These are phyloP conservation scores for Turritis glabra DNA, from an alignment of 345 rosid genomes.

Conservation along the genomic window DNA sequence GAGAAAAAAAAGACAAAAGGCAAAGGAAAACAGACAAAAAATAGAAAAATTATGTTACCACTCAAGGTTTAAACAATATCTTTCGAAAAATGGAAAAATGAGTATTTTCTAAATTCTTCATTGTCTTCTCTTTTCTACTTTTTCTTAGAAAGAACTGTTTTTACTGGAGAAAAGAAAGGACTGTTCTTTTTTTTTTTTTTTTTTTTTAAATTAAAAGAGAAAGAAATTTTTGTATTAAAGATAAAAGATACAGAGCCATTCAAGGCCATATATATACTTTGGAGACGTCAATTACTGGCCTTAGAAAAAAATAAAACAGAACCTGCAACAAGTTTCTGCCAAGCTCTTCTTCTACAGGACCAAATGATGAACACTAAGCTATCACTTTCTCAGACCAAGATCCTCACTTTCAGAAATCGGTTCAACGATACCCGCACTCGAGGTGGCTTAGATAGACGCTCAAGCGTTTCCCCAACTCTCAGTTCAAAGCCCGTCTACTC, in stretches of 20 bases:
- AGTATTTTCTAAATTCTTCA: background rate
- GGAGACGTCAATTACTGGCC: slow-evolving; percentile 18
- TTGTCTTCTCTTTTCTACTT: background rate
- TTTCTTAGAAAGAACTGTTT: background rate
- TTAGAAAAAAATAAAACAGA: slow-evolving; percentile 20
- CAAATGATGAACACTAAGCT: slow-evolving; percentile 35
- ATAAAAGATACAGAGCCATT: background rate
- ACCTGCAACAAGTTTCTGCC: slow-evolving; percentile 26
- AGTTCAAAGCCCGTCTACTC: slow-evolving; percentile 32
- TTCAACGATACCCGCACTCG: background rate
- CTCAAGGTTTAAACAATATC: background rate
- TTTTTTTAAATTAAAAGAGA: background rate
- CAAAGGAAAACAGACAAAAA: too few relatives aligned
- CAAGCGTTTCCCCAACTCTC: slow-evolving; percentile 40
- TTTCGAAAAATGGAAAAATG: background rate
- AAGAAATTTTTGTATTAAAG: background rate
- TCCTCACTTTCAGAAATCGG: background rate
- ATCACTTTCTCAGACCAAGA: slow-evolving; percentile 26
- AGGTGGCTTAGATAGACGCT: background rate
- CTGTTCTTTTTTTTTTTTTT: too few relatives aligned
- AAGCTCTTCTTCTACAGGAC: slow-evolving; percentile 19
- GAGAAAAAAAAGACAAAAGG: background rate
- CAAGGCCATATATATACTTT: slow-evolving; percentile 13
- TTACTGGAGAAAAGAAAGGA: too few relatives aligned
- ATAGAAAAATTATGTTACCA: background rate